Percentiles rank a stretch among this genome's conserved stretches.
These are phyloP conservation scores for Salvia splendens DNA, from an alignment of 257 asterid species.

Conservation along the genomic window DNA sequence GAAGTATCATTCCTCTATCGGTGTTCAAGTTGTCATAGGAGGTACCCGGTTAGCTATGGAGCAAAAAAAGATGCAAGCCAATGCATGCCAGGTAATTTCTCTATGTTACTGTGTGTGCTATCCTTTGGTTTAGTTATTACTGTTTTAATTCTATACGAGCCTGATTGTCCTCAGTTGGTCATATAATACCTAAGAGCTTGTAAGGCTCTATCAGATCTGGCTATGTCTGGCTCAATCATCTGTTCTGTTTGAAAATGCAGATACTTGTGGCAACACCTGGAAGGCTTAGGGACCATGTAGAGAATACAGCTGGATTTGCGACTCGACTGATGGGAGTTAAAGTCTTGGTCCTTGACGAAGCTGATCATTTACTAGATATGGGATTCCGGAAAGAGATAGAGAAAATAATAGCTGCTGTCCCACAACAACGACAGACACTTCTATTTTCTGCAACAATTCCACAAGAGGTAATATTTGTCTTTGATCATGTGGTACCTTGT, in stretches of 20 bases:
- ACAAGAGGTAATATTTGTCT: constrained; percentile 58
- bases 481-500: background rate
- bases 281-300: constrained; percentile 88
- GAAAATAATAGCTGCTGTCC: constrained; percentile 84
- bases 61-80: constrained; percentile 92
- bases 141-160: constrained; percentile 12
- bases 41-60: constrained; percentile 86
- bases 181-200: background rate
- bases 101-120: background rate
- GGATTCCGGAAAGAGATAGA: constrained; percentile 97
- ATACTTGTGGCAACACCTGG: constrained; percentile 99
- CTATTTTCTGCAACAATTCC: constrained; percentile 96
- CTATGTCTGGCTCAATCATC: no score
- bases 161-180: background rate
- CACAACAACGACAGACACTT: constrained; percentile 96
- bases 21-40: constrained; percentile 97
- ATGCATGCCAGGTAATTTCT: constrained; percentile 78
- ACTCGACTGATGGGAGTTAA: constrained; percentile 91
- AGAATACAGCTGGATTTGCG: constrained; percentile 96
- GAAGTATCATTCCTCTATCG: constrained; percentile 90
- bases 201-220: no score
- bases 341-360: constrained; percentile 94
- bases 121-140: constrained; percentile 3
- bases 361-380: constrained; percentile 96
- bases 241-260: constrained; percentile 43